Evolutionary conservation across 1,284 basidiomycete genomes (phyloP).

Genomic region (Ustilago loliicola): DNA sequence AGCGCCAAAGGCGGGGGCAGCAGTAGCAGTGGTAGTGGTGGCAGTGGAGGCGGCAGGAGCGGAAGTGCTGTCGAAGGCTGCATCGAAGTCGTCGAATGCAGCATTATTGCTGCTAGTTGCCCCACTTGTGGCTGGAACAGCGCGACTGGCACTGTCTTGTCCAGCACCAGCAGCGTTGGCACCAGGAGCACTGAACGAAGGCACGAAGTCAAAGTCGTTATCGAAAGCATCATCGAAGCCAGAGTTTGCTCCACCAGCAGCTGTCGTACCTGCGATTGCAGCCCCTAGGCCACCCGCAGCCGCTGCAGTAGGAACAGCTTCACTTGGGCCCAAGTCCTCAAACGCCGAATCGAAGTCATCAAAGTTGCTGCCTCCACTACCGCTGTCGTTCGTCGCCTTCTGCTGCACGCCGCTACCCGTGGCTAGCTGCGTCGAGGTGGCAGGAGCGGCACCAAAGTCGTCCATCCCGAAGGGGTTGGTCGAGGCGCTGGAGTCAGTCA

Average conservation of each 20-base stretch:
- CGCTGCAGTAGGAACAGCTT: conserved; percentile 46
- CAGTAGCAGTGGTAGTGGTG: background rate
- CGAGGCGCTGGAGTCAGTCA: conserved; percentile 16
- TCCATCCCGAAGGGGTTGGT: conserved; percentile 54
- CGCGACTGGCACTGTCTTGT: background rate
- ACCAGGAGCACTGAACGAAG: conserved; percentile 53
- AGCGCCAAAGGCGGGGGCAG: conserved; percentile 15
- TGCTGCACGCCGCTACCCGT: conserved; percentile 2
- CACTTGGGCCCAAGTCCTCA: conserved; percentile 61
- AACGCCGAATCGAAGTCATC: conserved; percentile 70
- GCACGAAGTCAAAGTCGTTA: conserved; percentile 66
- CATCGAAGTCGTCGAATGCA: conserved; percentile 62
- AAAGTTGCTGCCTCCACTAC: conserved; percentile 46
- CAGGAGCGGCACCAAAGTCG: conserved; percentile 29
- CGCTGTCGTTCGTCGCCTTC: conserved; percentile 27
- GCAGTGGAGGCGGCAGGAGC: conserved; percentile 3
- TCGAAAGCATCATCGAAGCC: conserved; percentile 67
- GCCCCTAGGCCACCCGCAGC: conserved; percentile 8
- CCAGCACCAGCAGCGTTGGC: conserved; percentile 13
- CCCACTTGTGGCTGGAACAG: background rate
- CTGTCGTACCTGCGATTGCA: background rate
- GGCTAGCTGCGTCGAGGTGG: conserved; percentile 2
- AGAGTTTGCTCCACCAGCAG: background rate
- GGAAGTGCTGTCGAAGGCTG: conserved; percentile 43
- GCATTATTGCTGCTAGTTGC: conserved; percentile 6